These are phyloP conservation scores for Emmonsiellopsis sp. DNA, from an alignment of 2,329 filamentous ascomycete species.

Conservation along the genomic window DNA sequence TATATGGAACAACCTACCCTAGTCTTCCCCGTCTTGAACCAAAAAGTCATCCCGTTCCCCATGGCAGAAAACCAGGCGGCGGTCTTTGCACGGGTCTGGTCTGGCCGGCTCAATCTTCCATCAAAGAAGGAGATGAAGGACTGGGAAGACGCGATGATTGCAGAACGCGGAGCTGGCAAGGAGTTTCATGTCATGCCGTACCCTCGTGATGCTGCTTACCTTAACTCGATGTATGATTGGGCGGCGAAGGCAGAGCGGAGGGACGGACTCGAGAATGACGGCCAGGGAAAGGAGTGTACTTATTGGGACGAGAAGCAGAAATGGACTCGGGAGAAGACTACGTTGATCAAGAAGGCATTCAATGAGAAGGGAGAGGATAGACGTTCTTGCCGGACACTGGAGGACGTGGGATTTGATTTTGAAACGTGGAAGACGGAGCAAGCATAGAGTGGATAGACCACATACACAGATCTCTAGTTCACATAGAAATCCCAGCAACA, in stretches of 20 bases:
- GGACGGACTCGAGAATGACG: slow-evolving; percentile 33
- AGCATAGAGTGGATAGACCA: neutral
- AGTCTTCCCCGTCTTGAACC: slow-evolving; percentile 64
- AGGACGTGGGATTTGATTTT: slow-evolving; percentile 64
- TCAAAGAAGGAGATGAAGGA: slow-evolving; percentile 52
- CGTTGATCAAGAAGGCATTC: slow-evolving; percentile 64
- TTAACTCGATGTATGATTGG: slow-evolving; percentile 38
- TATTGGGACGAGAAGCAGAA: slow-evolving; percentile 61
- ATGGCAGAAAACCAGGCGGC: slow-evolving; percentile 71
- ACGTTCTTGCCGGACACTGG: slow-evolving; percentile 51
- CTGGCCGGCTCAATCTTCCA: slow-evolving; percentile 60
- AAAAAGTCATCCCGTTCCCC: slow-evolving; percentile 83
- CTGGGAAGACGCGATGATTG: slow-evolving; percentile 50
- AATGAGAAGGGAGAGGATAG: slow-evolving; percentile 52
- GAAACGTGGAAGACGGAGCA: slow-evolving; percentile 24
- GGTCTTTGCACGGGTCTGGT: slow-evolving; percentile 67
- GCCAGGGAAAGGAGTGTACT: slow-evolving; percentile 57
- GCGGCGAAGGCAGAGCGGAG: slow-evolving; percentile 26
- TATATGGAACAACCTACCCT: slow-evolving; percentile 67
- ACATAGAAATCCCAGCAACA: too few relatives aligned
- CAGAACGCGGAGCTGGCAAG: slow-evolving; percentile 38
- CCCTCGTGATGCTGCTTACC: slow-evolving; percentile 37
- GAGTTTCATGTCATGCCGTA: slow-evolving; percentile 49
- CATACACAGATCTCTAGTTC: neutral
- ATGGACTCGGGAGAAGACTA: slow-evolving; percentile 63